Base-by-base conservation (phyloP, 2,329 filamentous ascomycete species). In the Fusarium duplospermum region DNA sequence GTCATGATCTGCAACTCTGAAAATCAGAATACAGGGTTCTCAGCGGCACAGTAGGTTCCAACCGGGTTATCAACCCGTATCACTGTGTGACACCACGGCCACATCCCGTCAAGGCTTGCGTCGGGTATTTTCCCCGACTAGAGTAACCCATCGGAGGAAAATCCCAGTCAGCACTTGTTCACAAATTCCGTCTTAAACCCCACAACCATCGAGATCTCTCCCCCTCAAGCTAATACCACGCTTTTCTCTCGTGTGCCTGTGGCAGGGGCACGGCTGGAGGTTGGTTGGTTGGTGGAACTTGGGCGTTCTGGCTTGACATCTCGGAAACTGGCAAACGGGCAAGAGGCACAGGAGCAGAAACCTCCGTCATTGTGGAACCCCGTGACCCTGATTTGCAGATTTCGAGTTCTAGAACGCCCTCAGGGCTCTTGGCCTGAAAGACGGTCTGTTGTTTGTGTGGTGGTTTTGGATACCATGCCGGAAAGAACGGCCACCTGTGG, bases 311-410 rank as follows among this genome's bases (percentile, higher is more conserved):
- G 38, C 38, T 40, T 42, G n/a, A 11, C 35, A n/a, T 42, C n/a
- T 42, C 45, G 45, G 50, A 58, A 69, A 38, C 50, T 67, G 35
- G 57, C 59, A 45, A 68, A 70, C 59, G 31, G 58, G 58, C 35
- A 69, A 63, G 57, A 40, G 33, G 33, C 11, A 42, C 10, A 50
- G 20, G 29, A 52, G 27, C 50, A 45, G 58, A 36, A 64, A 67
- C 66, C 61, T 64, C 66, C 74, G 76, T 72, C 70, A 71, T 66
- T 69, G 70, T 70, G 65, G 66, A 62, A 71, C 64, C 72, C 59
- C 57, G 36, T 74, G 64, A 67, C 71, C 72, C 57, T 72, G 68
- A 52, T 73, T 72, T 67, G 8, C 66, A 69, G 45, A 63, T 63
- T 69, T 75, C 67, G 50, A 63, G 64, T 69, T 75, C 67, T 72